These are phyloP conservation scores for Durusdinium trenchii DNA, from an alignment of 73 alveolate species.

Conservation along the genomic window DNA sequence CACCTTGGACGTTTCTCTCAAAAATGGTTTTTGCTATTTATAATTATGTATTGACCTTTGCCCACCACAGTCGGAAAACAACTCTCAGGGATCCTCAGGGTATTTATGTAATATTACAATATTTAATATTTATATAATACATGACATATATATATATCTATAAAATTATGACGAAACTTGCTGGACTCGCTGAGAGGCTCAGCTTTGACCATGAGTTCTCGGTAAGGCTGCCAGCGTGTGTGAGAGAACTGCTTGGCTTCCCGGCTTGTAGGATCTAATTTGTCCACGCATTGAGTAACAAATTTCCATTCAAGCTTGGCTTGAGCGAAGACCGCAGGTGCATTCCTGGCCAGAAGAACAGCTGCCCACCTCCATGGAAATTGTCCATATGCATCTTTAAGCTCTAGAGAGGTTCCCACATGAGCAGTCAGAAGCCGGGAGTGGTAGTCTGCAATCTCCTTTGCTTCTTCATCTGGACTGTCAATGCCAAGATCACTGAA, in stretches of 20 bases:
- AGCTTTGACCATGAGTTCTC: slow-evolving; percentile 13
- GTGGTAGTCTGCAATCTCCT: background rate
- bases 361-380: background rate
- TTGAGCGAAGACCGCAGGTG: background rate
- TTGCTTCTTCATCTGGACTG: background rate
- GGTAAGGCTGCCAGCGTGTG: background rate
- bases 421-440: background rate
- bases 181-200: background rate
- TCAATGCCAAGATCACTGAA: background rate
- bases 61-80: background rate
- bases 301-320: background rate
- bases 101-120: too few species aligned
- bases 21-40: background rate
- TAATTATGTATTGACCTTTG: background rate
- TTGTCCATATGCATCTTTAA: background rate
- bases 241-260: background rate
- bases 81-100: too few species aligned
- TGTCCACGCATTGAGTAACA: background rate
- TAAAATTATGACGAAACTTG: background rate
- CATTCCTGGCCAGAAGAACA: background rate
- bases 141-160: too few species aligned
- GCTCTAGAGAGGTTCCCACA: background rate
- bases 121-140: too few species aligned
- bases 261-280: background rate
- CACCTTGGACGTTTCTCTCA: background rate